Conservation (phyloP, 768 basidiomycete species). For the Austroboletus eburneus region DNA sequence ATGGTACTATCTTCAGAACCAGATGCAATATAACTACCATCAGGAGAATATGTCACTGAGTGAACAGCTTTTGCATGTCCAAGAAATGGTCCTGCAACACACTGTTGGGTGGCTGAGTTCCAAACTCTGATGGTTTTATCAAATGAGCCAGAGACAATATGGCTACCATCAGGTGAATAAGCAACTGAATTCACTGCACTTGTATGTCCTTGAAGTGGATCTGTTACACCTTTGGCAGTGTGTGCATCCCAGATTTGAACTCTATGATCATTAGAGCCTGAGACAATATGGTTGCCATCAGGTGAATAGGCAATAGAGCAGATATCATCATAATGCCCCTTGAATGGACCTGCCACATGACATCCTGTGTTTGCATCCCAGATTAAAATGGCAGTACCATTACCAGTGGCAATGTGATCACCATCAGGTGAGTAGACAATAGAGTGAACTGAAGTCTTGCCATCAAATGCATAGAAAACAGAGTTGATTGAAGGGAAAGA, state of each 20-base stretch:
- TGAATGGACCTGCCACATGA: not conserved
- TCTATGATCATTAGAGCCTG: slow-evolving; percentile 9
- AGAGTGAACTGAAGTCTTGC: too few species aligned
- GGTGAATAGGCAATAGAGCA: slow-evolving; percentile 11
- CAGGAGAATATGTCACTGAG: too few species aligned
- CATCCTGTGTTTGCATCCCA: slow-evolving; percentile 2
- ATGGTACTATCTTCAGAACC: slow-evolving; percentile 8
- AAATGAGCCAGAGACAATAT: slow-evolving; percentile 17
- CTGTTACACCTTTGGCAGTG: slow-evolving; percentile 6
- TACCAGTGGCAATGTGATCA: too few species aligned
- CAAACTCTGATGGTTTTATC: slow-evolving; percentile 24
- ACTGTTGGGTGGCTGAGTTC: slow-evolving; percentile 12
- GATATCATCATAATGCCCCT: not conserved
- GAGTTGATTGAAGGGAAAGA: too few species aligned
- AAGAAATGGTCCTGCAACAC: slow-evolving; percentile 16
- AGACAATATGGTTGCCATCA: slow-evolving; percentile 11
- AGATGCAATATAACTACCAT: slow-evolving; percentile 12
- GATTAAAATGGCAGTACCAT: too few species aligned
- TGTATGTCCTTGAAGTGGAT: slow-evolving; percentile 5
- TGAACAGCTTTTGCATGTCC: too few species aligned
- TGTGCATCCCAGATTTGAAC: slow-evolving; percentile 10
- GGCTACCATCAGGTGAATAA: slow-evolving; percentile 27
- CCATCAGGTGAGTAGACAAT: too few species aligned
- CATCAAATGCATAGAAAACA: too few species aligned
- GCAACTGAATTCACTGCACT: slow-evolving; percentile 10